Base-by-base conservation (phyloP, 164 flowering plant genomes). In the Akebia trifoliata region DNA sequence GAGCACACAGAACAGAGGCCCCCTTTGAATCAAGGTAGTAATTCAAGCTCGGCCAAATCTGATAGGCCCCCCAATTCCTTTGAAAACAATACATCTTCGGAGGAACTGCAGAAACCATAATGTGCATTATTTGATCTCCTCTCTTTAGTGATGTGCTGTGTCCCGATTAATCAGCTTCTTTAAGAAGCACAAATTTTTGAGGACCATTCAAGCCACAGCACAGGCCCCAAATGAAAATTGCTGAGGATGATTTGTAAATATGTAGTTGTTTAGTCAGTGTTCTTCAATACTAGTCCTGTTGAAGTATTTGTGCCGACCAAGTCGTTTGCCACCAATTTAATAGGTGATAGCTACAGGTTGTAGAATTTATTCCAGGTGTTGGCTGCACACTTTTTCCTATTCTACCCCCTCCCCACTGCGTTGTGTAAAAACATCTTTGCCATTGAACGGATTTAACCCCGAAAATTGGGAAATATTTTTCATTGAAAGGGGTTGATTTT, bases 101-200 rank as follows among this genome's bases (percentile, higher is more conserved):
- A 77, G 50, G 84, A 81, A 65, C 60, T 32, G 34, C 72, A 70
- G 69, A 76, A 80, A 64, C 70, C 69, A 12, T 78, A 56, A 63
- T 7, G n/a, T 34, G 32, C 11, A 8, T 43, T 22, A 22, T 39
- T 7, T 45, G 8, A 45, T 53, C 26, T 36, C 43, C 31, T 45
- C 34, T 4, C 0, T 47, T 34, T 30, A 28, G 21, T 38, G 14
- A 26, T 52, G 21, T 8, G 46, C 45, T 12, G 21, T 47, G 20
- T 39, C 36, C 20, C 7, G n/a, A 25, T 57, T 2, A 11, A 43
- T 32, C 25, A 34, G 7, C 25, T 35, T 29, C 29, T 8, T 5
- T 32, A 10, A 4, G 37, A 17, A 25, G 2, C 46, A 10, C 34
- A 2, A 20, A 32, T 14, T 57, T 45, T 34, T 46, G 30, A 34